Evolutionary conservation across 2,329 filamentous ascomycete genomes (phyloP).

Genomic region (Alternaria burnsii): DNA sequence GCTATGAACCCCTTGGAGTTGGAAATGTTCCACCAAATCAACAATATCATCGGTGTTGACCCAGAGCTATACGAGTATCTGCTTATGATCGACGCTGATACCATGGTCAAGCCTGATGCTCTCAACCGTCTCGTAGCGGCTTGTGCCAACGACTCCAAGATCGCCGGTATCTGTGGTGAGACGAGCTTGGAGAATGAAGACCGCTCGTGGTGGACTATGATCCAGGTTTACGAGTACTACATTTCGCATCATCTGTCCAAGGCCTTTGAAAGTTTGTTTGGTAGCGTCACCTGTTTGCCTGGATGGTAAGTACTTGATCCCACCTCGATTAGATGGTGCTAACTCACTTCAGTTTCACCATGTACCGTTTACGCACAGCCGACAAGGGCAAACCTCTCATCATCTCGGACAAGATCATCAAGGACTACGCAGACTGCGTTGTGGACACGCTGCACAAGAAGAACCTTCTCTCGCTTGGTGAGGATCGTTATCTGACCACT

Average conservation of each 20-base stretch:
- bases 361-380: conserved; percentile 94
- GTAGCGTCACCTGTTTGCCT: conserved; percentile 97
- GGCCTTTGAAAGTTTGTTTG: conserved; percentile 97
- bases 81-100: conserved; percentile 98
- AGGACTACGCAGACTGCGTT: conserved; percentile 86
- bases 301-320: conserved; percentile 78
- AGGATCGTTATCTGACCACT: conserved; percentile 96
- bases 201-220: conserved; percentile 98
- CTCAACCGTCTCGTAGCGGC: conserved; percentile 91
- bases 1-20: conserved; percentile 96
- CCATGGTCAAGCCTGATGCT: conserved; percentile 89
- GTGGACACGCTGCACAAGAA: conserved; percentile 96
- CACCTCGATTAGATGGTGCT: conserved; percentile 18
- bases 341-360: conserved; percentile 78
- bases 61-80: conserved; percentile 97
- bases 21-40: conserved; percentile 99
- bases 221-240: conserved; percentile 99
- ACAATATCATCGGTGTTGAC: conserved; percentile 98
- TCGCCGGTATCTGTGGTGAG: conserved; percentile 96
- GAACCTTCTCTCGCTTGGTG: conserved; percentile 90
- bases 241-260: conserved; percentile 98
- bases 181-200: conserved; percentile 97
- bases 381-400: conserved; percentile 95
- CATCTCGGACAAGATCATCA: conserved; percentile 86
- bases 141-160: conserved; percentile 93